A percentile compares a stretch with the other conserved stretches of the same genome.
These are phyloP conservation scores for Tribonema minus DNA, from an alignment of 108 stramenopile species.

Conservation along the genomic window DNA sequence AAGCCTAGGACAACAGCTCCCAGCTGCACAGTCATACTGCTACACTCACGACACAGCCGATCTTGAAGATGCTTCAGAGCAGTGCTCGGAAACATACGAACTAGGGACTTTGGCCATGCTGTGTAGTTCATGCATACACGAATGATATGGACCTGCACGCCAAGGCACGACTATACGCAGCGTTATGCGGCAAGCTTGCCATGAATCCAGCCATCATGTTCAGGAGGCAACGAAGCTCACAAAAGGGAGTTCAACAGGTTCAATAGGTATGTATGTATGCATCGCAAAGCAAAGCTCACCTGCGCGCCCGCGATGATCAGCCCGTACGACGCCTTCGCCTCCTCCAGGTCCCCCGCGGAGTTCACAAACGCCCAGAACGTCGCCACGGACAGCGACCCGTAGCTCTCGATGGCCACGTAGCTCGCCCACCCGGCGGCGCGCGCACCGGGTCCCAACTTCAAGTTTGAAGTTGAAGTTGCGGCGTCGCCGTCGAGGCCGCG, in stretches of 20 bases:
- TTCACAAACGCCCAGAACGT: constrained; percentile 94
- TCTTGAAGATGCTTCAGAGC: no score
- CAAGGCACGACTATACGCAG: no score
- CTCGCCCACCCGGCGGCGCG: constrained; percentile 68
- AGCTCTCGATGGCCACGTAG: constrained; percentile 91
- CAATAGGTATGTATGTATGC: not conserved
- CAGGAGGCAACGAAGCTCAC: not conserved
- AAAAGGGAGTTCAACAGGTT: not conserved
- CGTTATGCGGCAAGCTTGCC: no score
- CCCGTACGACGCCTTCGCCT: constrained; percentile 86
- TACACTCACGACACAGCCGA: no score
- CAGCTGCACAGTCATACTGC: no score
- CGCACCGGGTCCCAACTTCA: constrained; percentile 2
- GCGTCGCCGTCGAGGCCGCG: constrained; percentile 10
- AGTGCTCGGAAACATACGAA: no score
- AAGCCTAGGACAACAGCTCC: no score
- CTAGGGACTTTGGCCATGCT: no score
- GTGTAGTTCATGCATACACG: no score
- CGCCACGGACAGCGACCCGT: constrained; percentile 88
- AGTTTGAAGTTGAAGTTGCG: no score
- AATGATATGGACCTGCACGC: no score
- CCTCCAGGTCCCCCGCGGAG: constrained; percentile 79
- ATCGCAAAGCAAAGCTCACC: not conserved
- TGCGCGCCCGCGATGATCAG: constrained; percentile 91
- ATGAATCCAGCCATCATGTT: not conserved